Base-by-base conservation (phyloP, 805 yeast species). In the Nakazawaea laoshanensis region DNA sequence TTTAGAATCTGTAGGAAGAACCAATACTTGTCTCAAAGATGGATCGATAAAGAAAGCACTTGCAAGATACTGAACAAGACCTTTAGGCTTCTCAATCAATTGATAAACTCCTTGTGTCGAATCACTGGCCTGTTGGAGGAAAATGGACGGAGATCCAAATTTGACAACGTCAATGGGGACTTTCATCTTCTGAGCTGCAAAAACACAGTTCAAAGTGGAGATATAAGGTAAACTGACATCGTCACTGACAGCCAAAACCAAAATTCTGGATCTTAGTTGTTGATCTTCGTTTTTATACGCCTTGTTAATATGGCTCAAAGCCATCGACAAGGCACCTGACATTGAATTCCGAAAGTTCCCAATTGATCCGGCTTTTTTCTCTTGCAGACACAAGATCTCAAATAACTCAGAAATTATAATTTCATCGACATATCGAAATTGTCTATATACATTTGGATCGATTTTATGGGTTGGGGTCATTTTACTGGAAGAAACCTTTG, bases 91-190 rank as follows among this genome's bases (percentile, higher is more conserved):
- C 3, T 66, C 67, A 15, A 89, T 67, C 36, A 63, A 66, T 37
- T 89, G 62, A 50, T 89, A 92, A 2, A 87, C 77, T 3, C 99
- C 99, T 43, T 78, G 74, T 0, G 98, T 89, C 7, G 95, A 86
- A 57, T 92, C 98, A 0, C 94, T 73, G 0, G 97, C 96, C 51
- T 92, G 98, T 51, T 92, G 97, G 39, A 92, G 59, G 50, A 87
- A 89, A 3, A 94, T 82, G 1, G 94, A 77, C 41, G 74, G 74
- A 21, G 48, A 43, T 1, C 80, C 80, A 19, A 92, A 60, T 48
- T 88, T 87, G 39, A 94, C 89, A 9, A 88, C 88, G 53, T 92
- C 97, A 15, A 92, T 76, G 2, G 96, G 82, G 12, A 88, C 74
- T 45, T 77, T 79, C 81, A 82, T 71, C 54, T 88, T 89, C 45